Evolutionary conservation across 169 alveolate genomes (phyloP).

Genomic region (Eimeria acervulina): DNA sequence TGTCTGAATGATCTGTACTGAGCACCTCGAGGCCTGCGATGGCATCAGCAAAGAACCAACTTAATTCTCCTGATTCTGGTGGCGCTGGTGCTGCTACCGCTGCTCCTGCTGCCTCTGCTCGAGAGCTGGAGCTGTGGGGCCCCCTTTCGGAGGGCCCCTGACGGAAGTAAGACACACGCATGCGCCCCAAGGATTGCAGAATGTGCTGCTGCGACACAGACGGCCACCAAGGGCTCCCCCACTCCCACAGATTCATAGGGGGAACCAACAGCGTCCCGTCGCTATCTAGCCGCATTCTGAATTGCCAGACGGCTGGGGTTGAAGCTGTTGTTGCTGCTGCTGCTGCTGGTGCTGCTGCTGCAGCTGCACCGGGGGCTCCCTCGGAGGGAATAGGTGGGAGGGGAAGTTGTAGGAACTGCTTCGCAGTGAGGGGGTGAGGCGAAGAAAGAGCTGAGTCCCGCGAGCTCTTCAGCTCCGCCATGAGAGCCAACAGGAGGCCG

Average conservation of each 20-base stretch:
- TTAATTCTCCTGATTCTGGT: background rate
- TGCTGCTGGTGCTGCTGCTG: background rate
- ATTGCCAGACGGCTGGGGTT: background rate
- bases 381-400: background rate
- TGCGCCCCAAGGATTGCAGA: background rate
- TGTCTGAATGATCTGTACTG: background rate
- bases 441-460: background rate
- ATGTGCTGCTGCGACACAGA: background rate
- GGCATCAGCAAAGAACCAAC: constrained; percentile 17
- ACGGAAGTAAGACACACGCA: background rate
- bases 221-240: constrained; percentile 46
- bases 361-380: background rate
- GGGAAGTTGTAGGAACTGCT: background rate
- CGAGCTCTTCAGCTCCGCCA: background rate
- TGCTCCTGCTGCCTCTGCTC: background rate
- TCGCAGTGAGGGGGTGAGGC: background rate
- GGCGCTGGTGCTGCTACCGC: background rate
- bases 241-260: constrained; percentile 44
- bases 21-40: background rate
- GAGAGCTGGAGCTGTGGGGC: background rate
- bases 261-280: background rate
- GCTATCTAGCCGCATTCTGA: background rate
- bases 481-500: background rate
- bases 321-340: background rate
- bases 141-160: background rate